These are phyloP conservation scores for Chlorella sp. DNA, from an alignment of 139 green algal species.

Conservation along the genomic window DNA sequence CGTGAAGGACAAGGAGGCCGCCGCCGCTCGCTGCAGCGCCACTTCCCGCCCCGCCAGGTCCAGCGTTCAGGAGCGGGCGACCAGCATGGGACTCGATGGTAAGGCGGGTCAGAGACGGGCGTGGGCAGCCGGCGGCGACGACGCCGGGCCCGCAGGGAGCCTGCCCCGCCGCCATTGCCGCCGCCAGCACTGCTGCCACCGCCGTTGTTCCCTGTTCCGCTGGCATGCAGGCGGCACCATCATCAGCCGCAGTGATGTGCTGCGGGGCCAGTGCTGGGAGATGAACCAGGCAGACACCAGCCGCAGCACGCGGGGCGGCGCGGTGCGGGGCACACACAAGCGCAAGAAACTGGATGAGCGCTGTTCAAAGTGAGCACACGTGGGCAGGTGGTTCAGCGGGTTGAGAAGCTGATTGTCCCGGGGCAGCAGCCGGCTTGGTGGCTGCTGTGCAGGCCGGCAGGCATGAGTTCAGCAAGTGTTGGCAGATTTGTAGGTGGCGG, in stretches of 20 bases:
- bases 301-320: conserved; percentile 50
- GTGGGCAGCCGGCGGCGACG: neutral
- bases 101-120: neutral
- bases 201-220: too few relatives aligned
- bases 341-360: conserved; percentile 15
- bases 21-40: neutral
- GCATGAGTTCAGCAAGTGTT: neutral
- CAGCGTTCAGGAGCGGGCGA: neutral
- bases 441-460: too few relatives aligned
- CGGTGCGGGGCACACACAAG: conserved; percentile 1
- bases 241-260: conserved; percentile 55
- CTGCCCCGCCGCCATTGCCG: neutral
- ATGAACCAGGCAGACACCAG: conserved; percentile 46
- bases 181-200: neutral
- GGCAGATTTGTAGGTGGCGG: neutral
- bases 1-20: neutral
- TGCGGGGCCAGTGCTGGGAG: conserved; percentile 48
- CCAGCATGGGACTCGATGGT: neutral
- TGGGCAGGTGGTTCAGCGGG: neutral
- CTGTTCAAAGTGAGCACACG: neutral
- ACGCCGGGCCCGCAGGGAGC: neutral
- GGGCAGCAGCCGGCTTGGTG: too few relatives aligned
- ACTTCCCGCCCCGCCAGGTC: neutral
- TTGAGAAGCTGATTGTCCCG: neutral
- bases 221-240: conserved; percentile 32